phyloP scores from a whole-genome alignment of 805 yeast genomes.

The Yarrowia alimentaria region DNA sequence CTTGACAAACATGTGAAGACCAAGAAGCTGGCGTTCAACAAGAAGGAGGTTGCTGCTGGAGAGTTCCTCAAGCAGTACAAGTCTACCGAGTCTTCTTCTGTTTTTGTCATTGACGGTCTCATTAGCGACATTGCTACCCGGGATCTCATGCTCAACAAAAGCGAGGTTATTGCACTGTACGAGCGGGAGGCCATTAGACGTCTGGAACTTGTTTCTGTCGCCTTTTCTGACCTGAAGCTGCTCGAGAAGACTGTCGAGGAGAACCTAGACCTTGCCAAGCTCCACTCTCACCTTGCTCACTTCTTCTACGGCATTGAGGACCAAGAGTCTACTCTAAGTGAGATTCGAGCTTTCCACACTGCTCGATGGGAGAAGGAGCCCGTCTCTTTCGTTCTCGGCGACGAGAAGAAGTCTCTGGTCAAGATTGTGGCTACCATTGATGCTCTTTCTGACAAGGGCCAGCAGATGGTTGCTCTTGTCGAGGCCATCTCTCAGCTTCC shows the following conservation, averaged over 20 bases:
- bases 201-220: conserved; percentile 4
- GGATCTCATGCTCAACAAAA: neutral
- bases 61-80: conserved; percentile 12
- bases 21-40: conserved; percentile 9
- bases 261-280: conserved; percentile 6
- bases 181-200: conserved; percentile 15
- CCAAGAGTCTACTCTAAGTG: conserved; percentile 5
- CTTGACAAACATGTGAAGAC: no score
- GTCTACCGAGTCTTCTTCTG: conserved; percentile 3
- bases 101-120: conserved; percentile 16
- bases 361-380: conserved; percentile 4
- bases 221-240: conserved; percentile 1
- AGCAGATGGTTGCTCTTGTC: conserved; percentile 52
- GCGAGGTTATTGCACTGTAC: neutral
- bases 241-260: neutral
- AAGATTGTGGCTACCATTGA: conserved; percentile 64
- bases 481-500: conserved; percentile 45
- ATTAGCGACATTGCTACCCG: conserved; percentile 5
- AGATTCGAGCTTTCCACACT: conserved; percentile 13
- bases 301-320: conserved; percentile 6
- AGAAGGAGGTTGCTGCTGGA: conserved; percentile 12
- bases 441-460: conserved; percentile 71
- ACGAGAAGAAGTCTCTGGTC: conserved; percentile 35
- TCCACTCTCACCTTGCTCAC: conserved; percentile 3
- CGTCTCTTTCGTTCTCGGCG: conserved; percentile 7